Percentiles rank a stretch among this genome's conserved stretches.
These are phyloP conservation scores for Xylaria venustula DNA, from an alignment of 495 filamentous ascomycete species.

Conservation along the genomic window DNA sequence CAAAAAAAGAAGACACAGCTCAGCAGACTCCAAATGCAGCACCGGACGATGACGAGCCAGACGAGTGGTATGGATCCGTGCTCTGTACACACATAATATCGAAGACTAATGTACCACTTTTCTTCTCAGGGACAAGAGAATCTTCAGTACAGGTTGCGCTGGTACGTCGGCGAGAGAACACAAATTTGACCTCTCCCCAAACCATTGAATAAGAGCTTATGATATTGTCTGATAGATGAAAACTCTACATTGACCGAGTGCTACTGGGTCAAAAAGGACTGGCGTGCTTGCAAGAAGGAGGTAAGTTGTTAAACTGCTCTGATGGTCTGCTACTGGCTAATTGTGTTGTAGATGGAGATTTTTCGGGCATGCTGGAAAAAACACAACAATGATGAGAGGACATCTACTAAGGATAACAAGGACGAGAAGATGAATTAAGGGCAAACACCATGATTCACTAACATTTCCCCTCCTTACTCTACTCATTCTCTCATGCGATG, in stretches of 20 bases:
- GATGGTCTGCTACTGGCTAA: conserved; percentile 33
- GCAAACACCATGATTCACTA: neutral
- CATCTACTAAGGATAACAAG: conserved; percentile 62
- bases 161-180: conserved; percentile 49
- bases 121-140: conserved; percentile 73
- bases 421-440: neutral
- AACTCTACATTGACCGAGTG: conserved; percentile 92
- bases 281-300: conserved; percentile 85
- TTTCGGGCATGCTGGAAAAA: conserved; percentile 93
- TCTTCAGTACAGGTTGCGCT: conserved; percentile 93
- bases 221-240: conserved; percentile 57
- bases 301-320: conserved; percentile 40
- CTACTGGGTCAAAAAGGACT: conserved; percentile 95
- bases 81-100: neutral
- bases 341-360: conserved; percentile 71
- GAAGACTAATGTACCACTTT: conserved; percentile 11
- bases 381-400: conserved; percentile 84
- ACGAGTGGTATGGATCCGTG: conserved; percentile 73
- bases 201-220: conserved; percentile 4
- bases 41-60: conserved; percentile 81
- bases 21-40: conserved; percentile 33
- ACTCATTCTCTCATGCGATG: neutral
- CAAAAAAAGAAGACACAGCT: conserved; percentile 46
- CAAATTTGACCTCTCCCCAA: neutral
- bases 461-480: neutral